phyloP scores from a whole-genome alignment of 345 rosid genomes.

The Brassica juncea region DNA sequence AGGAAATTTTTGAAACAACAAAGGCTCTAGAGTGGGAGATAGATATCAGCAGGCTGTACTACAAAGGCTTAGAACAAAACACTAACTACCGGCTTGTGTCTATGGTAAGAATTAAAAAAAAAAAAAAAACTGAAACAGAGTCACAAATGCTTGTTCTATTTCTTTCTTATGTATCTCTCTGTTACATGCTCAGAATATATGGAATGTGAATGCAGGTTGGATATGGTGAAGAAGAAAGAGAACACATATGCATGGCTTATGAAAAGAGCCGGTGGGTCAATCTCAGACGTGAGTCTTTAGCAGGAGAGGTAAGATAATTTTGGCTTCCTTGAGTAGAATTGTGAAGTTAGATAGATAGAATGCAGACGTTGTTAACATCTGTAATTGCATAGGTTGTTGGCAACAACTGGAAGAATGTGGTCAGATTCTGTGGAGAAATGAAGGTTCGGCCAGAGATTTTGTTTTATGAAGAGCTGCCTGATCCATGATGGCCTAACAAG shows the following conservation, averaged over 20 bases:
- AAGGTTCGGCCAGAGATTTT: background rate
- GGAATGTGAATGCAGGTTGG: slow-evolving; percentile 26
- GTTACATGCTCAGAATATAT: background rate
- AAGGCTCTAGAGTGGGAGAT: slow-evolving; percentile 31
- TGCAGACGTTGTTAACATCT: background rate
- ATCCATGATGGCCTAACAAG: background rate
- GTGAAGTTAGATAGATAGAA: background rate
- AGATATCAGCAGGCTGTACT: slow-evolving; percentile 34
- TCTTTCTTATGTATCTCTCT: background rate
- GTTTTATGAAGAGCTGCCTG: background rate
- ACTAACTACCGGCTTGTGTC: slow-evolving; percentile 32
- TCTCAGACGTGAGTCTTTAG: slow-evolving; percentile 17
- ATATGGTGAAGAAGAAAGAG: slow-evolving; percentile 15
- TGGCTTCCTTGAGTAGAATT: background rate
- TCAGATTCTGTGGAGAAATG: background rate
- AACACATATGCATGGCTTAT: slow-evolving; percentile 27
- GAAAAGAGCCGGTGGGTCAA: slow-evolving; percentile 29
- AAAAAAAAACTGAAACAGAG: background rate
- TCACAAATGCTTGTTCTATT: background rate
- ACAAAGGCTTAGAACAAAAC: slow-evolving; percentile 16
- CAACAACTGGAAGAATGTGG: background rate
- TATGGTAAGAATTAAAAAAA: slow-evolving; percentile 12
- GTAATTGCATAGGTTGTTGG: slow-evolving; percentile 19
- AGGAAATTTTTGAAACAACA: slow-evolving; percentile 18
- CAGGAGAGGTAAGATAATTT: slow-evolving; percentile 10